Percentiles rank a stretch among this genome's conserved stretches.
These are phyloP conservation scores for Kalanchoe fedtschenkoi DNA, from an alignment of 164 flowering plant genomes.

Conservation along the genomic window DNA sequence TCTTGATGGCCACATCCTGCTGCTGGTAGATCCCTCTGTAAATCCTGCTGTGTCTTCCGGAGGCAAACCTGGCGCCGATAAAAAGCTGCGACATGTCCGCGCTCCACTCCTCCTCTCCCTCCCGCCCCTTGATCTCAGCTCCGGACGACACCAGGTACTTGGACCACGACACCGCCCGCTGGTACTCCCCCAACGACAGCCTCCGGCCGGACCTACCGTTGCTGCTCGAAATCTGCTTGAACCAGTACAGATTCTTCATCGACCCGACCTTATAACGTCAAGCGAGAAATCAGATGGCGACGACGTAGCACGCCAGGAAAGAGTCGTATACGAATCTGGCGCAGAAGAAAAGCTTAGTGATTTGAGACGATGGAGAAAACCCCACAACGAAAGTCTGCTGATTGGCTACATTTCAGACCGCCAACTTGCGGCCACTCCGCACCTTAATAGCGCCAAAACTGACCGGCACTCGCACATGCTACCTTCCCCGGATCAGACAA, in stretches of 20 bases:
- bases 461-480: too few relatives aligned
- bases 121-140: slow-evolving; percentile 52
- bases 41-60: slow-evolving; percentile 73
- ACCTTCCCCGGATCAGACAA: too few relatives aligned
- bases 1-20: slow-evolving; percentile 72
- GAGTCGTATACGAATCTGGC: too few relatives aligned
- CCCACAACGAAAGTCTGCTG: too few relatives aligned
- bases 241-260: slow-evolving; percentile 54
- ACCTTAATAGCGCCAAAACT: too few relatives aligned
- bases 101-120: slow-evolving; percentile 65
- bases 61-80: slow-evolving; percentile 64
- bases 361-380: neutral
- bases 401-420: too few relatives aligned
- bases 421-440: too few relatives aligned
- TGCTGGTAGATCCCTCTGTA: slow-evolving; percentile 72
- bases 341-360: neutral
- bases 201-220: slow-evolving; percentile 28
- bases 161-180: slow-evolving; percentile 73
- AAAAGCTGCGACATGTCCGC: slow-evolving; percentile 77
- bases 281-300: slow-evolving; percentile 3
- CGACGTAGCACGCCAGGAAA: too few relatives aligned
- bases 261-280: neutral
- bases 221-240: slow-evolving; percentile 37
- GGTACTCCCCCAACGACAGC: slow-evolving; percentile 71
- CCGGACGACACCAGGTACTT: slow-evolving; percentile 71